A percentile compares a stretch with the other conserved stretches of the same genome.
Conservation (phyloP, 352 stramenopile genomes). For the Globisporangium barbulae region DNA sequence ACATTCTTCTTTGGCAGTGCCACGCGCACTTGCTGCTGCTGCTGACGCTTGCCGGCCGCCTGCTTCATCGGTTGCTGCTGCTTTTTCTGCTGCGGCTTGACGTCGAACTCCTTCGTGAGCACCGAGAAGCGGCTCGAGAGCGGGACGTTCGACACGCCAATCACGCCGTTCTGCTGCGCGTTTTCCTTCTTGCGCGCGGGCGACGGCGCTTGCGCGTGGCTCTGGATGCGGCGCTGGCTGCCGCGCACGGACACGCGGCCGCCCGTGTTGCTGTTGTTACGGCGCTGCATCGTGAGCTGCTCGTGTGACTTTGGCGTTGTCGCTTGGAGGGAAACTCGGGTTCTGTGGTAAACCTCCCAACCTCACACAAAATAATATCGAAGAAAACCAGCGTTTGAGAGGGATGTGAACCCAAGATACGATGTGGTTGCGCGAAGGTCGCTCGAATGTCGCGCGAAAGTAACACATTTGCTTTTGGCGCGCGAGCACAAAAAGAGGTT, state of each 20-base stretch:
- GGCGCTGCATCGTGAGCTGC: constrained; percentile 13
- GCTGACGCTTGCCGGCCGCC: constrained; percentile 17
- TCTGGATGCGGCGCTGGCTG: constrained; percentile 56
- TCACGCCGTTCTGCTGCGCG: constrained; percentile 23
- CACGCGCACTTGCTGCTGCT: constrained; percentile 21
- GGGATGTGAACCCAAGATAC: background rate
- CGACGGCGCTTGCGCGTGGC: constrained; percentile 24
- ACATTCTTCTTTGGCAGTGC: constrained; percentile 21
- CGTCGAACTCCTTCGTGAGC: constrained; percentile 44
- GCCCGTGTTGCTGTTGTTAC: constrained; percentile 11
- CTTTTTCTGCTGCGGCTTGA: constrained; percentile 14
- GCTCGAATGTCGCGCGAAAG: constrained; percentile 18
- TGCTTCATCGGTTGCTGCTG: constrained; percentile 17
- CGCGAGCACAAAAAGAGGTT: background rate
- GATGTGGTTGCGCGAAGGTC: constrained; percentile 22
- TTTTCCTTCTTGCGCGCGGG: constrained; percentile 23
- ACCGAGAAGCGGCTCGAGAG: constrained; percentile 76
- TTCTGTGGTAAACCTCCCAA: background rate
- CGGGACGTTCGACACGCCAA: constrained; percentile 65
- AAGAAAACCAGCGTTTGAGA: background rate
- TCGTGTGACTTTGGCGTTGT: background rate
- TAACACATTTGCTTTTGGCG: background rate
- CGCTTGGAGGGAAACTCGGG: constrained; percentile 7
- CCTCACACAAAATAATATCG: background rate
- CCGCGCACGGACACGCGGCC: constrained; percentile 46